Percentiles rank a stretch among this genome's conserved stretches.
Evolutionary conservation across 768 basidiomycete species (phyloP).

Genomic region (Psilocybe subaeruginosa): DNA sequence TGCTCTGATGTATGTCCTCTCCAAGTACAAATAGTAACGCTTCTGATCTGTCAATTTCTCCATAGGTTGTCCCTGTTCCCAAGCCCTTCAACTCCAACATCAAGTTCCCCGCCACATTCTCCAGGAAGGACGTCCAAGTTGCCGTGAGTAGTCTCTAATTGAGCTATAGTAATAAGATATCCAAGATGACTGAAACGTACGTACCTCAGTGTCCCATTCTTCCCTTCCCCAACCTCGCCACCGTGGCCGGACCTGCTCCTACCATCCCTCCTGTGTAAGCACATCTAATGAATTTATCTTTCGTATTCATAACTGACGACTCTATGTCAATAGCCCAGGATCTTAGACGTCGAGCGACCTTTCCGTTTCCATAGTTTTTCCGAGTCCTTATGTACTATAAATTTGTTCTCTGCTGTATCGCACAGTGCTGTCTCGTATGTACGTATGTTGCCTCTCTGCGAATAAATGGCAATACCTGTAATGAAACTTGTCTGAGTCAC

Average conservation of each 20-base stretch:
- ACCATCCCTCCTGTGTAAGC: conserved; percentile 9
- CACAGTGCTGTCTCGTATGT: no score
- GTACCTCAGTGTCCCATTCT: neutral
- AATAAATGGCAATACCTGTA: no score
- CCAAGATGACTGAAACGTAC: neutral
- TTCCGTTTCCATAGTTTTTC: no score
- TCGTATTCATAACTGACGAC: neutral
- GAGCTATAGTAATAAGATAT: no score
- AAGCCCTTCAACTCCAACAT: conserved; percentile 7
- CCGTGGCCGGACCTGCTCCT: conserved; percentile 9
- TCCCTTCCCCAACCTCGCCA: conserved; percentile 7
- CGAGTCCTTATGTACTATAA: no score
- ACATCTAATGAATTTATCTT: neutral
- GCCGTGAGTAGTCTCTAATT: neutral
- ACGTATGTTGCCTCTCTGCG: no score
- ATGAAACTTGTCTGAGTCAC: no score
- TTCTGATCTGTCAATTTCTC: neutral
- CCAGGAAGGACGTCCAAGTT: conserved; percentile 10
- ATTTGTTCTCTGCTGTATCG: no score
- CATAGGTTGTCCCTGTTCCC: conserved; percentile 14
- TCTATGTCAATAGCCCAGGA: neutral
- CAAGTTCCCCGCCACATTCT: conserved; percentile 18
- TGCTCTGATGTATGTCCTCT: conserved; percentile 3
- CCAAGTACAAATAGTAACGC: neutral
- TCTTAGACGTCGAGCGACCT: neutral